A percentile compares a stretch with the other conserved stretches of the same genome.
phyloP scores from a whole-genome alignment of 148 eudicot species.

The Cornus florida region DNA sequence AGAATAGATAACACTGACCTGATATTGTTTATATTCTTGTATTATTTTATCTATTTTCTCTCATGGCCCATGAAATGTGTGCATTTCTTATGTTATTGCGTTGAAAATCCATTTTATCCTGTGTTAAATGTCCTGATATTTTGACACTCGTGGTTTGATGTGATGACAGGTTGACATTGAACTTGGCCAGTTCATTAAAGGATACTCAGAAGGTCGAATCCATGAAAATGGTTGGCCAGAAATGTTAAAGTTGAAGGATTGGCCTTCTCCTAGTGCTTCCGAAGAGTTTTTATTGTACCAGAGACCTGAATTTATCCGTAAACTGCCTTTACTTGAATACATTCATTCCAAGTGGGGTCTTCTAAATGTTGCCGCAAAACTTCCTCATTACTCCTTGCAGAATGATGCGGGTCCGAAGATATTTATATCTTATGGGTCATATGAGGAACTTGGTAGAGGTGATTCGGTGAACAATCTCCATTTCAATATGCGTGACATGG shows the following conservation, averaged over 20 bases:
- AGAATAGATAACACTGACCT: not conserved
- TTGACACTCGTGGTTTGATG: slow-evolving; percentile 12
- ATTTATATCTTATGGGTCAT: slow-evolving; percentile 68
- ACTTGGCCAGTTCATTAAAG: slow-evolving; percentile 79
- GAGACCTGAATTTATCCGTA: slow-evolving; percentile 93
- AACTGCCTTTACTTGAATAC: slow-evolving; percentile 84
- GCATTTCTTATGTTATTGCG: not conserved
- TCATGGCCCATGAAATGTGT: not conserved
- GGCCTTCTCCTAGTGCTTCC: slow-evolving; percentile 97
- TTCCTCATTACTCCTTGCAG: slow-evolving; percentile 93
- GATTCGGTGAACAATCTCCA: slow-evolving; percentile 79
- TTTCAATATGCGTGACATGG: slow-evolving; percentile 91
- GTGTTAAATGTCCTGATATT: slow-evolving; percentile 8
- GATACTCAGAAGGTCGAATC: slow-evolving; percentile 81
- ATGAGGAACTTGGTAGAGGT: slow-evolving; percentile 67
- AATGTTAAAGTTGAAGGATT: slow-evolving; percentile 85
- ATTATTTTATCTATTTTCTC: not conserved
- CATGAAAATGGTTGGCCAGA: slow-evolving; percentile 64
- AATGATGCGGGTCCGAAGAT: slow-evolving; percentile 95
- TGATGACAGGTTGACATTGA: slow-evolving; percentile 69
- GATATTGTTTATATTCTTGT: slow-evolving; percentile 2
- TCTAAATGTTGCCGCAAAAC: slow-evolving; percentile 91
- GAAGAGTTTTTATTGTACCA: slow-evolving; percentile 90
- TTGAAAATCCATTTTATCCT: not conserved
- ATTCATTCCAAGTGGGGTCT: slow-evolving; percentile 98